Conservation (phyloP, 768 basidiomycete species). For the Boletus eberwhitei region DNA sequence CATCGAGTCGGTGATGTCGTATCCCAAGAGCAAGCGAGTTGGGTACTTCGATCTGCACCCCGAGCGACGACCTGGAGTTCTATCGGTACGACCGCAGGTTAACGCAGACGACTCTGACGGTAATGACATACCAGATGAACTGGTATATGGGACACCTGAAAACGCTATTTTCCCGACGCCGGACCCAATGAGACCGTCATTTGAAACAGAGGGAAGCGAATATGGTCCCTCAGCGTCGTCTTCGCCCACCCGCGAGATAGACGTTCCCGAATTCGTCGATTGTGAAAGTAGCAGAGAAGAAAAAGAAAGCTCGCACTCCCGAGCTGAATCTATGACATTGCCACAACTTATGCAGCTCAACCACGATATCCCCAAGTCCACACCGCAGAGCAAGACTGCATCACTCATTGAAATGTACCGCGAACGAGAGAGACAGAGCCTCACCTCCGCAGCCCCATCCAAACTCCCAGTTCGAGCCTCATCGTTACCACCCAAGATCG, state of each 20-base stretch:
- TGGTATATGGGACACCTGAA: slow-evolving; percentile 32
- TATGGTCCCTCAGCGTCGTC: slow-evolving; percentile 31
- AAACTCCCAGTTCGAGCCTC: slow-evolving; percentile 35
- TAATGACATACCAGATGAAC: slow-evolving; percentile 34
- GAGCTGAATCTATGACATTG: slow-evolving; percentile 30
- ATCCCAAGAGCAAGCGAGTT: slow-evolving; percentile 38
- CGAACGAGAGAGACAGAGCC: slow-evolving; percentile 53
- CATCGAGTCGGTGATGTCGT: slow-evolving; percentile 40
- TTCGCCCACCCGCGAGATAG: slow-evolving; percentile 28
- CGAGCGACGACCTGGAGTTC: slow-evolving; percentile 49
- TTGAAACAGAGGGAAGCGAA: slow-evolving; percentile 33
- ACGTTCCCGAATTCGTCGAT: slow-evolving; percentile 29
- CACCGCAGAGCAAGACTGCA: slow-evolving; percentile 59
- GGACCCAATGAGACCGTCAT: slow-evolving; percentile 29
- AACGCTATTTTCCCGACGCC: slow-evolving; percentile 12
- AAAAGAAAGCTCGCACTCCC: slow-evolving; percentile 24
- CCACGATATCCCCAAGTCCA: slow-evolving; percentile 15
- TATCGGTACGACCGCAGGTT: slow-evolving; percentile 26
- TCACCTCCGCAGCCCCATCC: slow-evolving; percentile 20
- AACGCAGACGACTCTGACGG: slow-evolving; percentile 34
- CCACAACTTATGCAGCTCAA: slow-evolving; percentile 11
- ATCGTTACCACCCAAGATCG: slow-evolving; percentile 8
- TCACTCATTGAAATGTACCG: slow-evolving; percentile 85
- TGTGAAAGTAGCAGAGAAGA: slow-evolving; percentile 21
- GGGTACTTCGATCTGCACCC: slow-evolving; percentile 82